Base-by-base conservation (phyloP, 1,139 yeast genomes). In the Geotrichum histeridarum region DNA sequence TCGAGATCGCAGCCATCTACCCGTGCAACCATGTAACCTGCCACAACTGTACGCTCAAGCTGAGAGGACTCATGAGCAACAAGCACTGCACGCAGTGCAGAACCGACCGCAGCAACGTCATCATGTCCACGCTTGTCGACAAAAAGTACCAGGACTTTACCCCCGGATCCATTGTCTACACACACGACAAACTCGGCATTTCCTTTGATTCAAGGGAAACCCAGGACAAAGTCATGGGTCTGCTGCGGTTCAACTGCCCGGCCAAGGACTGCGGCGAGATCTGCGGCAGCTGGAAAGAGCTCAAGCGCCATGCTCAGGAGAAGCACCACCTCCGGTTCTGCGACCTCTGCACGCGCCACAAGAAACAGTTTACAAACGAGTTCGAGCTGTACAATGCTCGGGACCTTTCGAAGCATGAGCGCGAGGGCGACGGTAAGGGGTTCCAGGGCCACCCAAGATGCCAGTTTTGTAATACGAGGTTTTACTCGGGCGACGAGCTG, bases 371-470 rank as follows among this genome's bases (percentile, higher is more conserved):
- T 22, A 79, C 89, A 2, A 69, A 73, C 12, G 98, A 93, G 67
- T 75, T 89, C 54, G 76, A 77, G 42, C 69, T 86, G 18, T 88
- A 79, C 67, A 77, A 83, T 1, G 76, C 76, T 45, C 81, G 81
- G 57, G 84, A 81, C 60, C 75, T 93, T 49, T 81, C 80, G 57
- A 77, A 73, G 52, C 99, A 93, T 70, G 86, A 84, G 66, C 69
- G 77, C 5, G 77, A 74, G 43, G 97, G 96, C 46, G 80, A 78
- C 60, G 78, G 76, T 47, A 70, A 73, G 17, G 97, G 97, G 2
- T 91, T 91, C 67, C 75, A 72, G 9, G 98, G 98, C 0, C 99
- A 93, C 67, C 97, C 98, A 0, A 77, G 78, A 61, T 93, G 99
- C 75, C 81, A 81, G 61, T 88, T 88, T 68, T 93, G 99, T 70